Base-by-base conservation (phyloP, 768 basidiomycete species). In the Sistotremastrum niveocremeum region DNA sequence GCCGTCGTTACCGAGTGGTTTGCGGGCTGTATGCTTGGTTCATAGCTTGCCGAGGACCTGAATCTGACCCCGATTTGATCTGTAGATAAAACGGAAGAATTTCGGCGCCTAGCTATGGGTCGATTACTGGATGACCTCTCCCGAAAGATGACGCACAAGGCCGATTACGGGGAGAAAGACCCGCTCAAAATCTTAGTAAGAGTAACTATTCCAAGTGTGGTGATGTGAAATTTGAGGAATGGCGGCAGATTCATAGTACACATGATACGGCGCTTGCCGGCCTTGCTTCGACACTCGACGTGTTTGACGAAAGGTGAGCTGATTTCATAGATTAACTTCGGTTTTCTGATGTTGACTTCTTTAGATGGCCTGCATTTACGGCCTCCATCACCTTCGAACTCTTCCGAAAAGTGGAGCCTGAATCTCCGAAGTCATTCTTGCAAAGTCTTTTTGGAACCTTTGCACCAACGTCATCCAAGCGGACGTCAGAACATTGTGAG, bases 1-100 rank as follows among this genome's bases (percentile, higher is more conserved):
- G 84, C 83, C 12, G 77, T 84, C 3, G 74, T 81, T 29, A 72
- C 70, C 41, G 85, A 90, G 59, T 88, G 85, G 84, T 89, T 82
- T 57, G 69, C 73, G 65, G 76, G 80, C 47, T 63, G 47, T 48
- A 49, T 47, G 11, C 34, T 4, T 66, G 52, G 29, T 62, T 57
- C 34, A 34, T 2, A 10, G 34, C 46, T 31, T 31, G 28, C 34
- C 39, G 37, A 9, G 32, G 20, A 45, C 35, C 30, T 9, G 8
- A 4, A n/a, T 46, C 46, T 30, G 35, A 5, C 35, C 37, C 37
- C 35, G 46, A 57, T 56, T 46, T 53, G 48, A 49, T 48, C 47
- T 46, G 41, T 59, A 81, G 84, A 86, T 60, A 76, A 76, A 58
- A 74, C 74, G 0, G 77, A 81, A 54, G 84, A 86, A 65, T 81